These are phyloP conservation scores for Raddia guianensis DNA, from an alignment of 176 grass and related monocot species.

Conservation along the genomic window DNA sequence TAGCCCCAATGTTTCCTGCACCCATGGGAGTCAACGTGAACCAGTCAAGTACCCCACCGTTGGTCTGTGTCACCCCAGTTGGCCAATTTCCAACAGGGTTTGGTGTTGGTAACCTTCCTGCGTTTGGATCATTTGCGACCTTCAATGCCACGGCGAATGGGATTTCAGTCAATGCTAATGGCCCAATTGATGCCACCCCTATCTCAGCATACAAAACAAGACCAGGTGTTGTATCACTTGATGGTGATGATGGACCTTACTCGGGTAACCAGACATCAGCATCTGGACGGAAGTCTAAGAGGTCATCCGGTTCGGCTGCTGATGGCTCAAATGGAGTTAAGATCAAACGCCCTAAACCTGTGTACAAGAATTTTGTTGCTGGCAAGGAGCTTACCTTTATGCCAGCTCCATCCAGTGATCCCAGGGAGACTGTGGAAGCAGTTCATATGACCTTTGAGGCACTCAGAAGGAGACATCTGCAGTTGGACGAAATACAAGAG, in stretches of 20 bases:
- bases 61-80: conserved; percentile 75
- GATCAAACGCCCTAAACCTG: conserved; percentile 51
- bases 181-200: conserved; percentile 71
- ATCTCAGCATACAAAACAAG: conserved; percentile 76
- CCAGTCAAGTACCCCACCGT: conserved; percentile 68
- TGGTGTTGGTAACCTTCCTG: conserved; percentile 46
- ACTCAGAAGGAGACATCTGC: conserved; percentile 64
- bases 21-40: conserved; percentile 75
- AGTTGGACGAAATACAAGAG: conserved; percentile 56
- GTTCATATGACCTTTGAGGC: conserved; percentile 69
- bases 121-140: conserved; percentile 35
- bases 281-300: conserved; percentile 48
- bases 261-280: not conserved
- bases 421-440: conserved; percentile 58
- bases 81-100: conserved; percentile 48
- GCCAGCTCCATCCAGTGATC: conserved; percentile 43
- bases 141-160: conserved; percentile 44
- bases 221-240: conserved; percentile 18
- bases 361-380: conserved; percentile 51
- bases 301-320: conserved; percentile 39
- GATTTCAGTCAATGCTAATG: conserved; percentile 47
- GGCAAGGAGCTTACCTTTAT: conserved; percentile 61
- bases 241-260: conserved; percentile 53
- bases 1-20: conserved; percentile 94
- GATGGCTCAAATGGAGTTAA: conserved; percentile 48